phyloP scores from a whole-genome alignment of 495 filamentous ascomycete species.

The Xylaria castorea region DNA sequence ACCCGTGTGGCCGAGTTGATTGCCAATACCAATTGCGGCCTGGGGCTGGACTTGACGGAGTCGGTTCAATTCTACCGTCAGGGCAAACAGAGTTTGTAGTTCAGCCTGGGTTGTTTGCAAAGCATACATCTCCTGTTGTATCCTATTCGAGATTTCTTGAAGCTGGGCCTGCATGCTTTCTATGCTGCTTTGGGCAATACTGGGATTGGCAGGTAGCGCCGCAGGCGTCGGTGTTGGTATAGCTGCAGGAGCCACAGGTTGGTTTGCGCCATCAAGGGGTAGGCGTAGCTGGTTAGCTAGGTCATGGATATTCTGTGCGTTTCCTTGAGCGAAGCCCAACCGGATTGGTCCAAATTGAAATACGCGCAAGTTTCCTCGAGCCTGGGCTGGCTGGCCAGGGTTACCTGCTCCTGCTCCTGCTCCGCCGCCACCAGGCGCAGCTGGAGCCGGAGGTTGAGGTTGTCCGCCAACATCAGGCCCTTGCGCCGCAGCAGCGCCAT shows the following conservation, averaged over 20 bases:
- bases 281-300: slow-evolving; percentile 51
- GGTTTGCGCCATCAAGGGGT: slow-evolving; percentile 35
- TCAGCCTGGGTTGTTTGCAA: slow-evolving; percentile 54
- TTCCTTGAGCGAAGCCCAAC: slow-evolving; percentile 62
- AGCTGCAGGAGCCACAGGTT: slow-evolving; percentile 35
- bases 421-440: slow-evolving; percentile 37
- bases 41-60: slow-evolving; percentile 44
- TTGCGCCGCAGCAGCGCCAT: slow-evolving; percentile 26
- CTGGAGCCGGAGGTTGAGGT: slow-evolving; percentile 36
- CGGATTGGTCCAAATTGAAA: slow-evolving; percentile 68
- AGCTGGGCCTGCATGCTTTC: slow-evolving; percentile 61
- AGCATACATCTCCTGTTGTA: slow-evolving; percentile 62
- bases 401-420: slow-evolving; percentile 29
- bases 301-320: slow-evolving; percentile 54
- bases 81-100: slow-evolving; percentile 63
- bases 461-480: slow-evolving; percentile 35
- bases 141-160: slow-evolving; percentile 67
- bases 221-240: slow-evolving; percentile 35
- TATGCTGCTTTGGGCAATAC: slow-evolving; percentile 30
- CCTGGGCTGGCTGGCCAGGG: slow-evolving; percentile 36
- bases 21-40: slow-evolving; percentile 31
- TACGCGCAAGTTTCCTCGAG: slow-evolving; percentile 45
- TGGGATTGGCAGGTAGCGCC: slow-evolving; percentile 28
- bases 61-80: slow-evolving; percentile 47
- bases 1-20: slow-evolving; percentile 35